Base-by-base conservation (phyloP, 306 rosid species). In the Lathyrus aphaca region DNA sequence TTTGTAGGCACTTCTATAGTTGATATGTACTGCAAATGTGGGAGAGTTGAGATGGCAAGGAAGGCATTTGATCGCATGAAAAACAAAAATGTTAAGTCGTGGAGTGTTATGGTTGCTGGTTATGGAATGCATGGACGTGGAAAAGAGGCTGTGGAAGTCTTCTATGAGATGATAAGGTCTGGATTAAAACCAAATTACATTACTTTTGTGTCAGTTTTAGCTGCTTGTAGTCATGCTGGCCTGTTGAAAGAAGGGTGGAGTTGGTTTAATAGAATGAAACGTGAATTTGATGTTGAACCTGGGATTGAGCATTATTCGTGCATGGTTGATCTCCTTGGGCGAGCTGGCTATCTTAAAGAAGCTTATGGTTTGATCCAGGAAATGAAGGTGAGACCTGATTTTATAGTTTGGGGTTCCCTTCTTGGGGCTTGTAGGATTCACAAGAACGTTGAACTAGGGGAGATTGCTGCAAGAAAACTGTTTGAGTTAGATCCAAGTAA, bases 141-240 rank as follows among this genome's bases (percentile, higher is more conserved):
- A 43, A 79, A 75, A 76, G 90, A 86, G 51, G 89, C 89, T 54
- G 61, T 91, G 71, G 83, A 88, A 72, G 66, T 85, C 63, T 88
- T 91, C 81, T 76, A 78, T 45, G 50, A 45, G 76, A 90, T 87
- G 95, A 67, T 81, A 65, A 71, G 64, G 37, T 74, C 83, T 25
- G 81, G 87, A 10, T 74, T 85, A 69, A 78, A 75, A 65, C 95
- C 96, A 3, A 88, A 85, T 74, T 83, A 83, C 67, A 76, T 88
- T 68, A 86, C 95, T 50, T 85, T 86, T 35, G 81, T 88, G 79
- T 83, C 91, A 9, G 89, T 91, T 79, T 82, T 91, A 18, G 74
- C 84, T 64, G 89, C 95, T 68, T 91, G 92, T 80, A 85, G 92
- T 74, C 97, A 88, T 80, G 92, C 89, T 70, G 90, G 95, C 73